phyloP scores from a whole-genome alignment of 169 alveolate species.

The Babesia divergens region DNA sequence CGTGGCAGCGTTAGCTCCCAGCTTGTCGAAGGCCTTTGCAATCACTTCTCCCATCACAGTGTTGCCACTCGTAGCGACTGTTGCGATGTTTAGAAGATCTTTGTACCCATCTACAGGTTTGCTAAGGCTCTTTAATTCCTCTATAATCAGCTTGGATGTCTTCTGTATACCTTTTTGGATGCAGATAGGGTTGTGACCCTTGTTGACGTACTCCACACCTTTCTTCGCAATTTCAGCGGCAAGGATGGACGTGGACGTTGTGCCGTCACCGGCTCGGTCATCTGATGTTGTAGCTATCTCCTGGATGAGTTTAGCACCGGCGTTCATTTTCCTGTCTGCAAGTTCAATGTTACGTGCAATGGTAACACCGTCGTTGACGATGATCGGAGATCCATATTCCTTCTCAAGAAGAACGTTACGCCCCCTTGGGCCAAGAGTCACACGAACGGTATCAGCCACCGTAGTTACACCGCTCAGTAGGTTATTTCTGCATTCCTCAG shows the following conservation, averaged over 20 bases:
- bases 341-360: conserved; percentile 84
- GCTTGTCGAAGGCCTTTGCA: conserved; percentile 83
- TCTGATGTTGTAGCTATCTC: conserved; percentile 86
- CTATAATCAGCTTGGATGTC: conserved; percentile 80
- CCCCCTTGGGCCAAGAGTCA: conserved; percentile 88
- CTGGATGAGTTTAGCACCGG: conserved; percentile 86
- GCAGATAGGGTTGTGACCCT: conserved; percentile 84
- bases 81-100: conserved; percentile 83
- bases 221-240: conserved; percentile 82
- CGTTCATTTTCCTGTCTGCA: conserved; percentile 79
- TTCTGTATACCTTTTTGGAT: conserved; percentile 83
- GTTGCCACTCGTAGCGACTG: conserved; percentile 86
- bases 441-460: conserved; percentile 82
- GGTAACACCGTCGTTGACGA: conserved; percentile 88
- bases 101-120: conserved; percentile 79
- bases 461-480: conserved; percentile 77
- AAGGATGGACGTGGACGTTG: conserved; percentile 86
- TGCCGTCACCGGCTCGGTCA: conserved; percentile 89
- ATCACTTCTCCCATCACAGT: conserved; percentile 83
- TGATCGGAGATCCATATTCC: conserved; percentile 84
- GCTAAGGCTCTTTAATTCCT: conserved; percentile 78
- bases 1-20: conserved; percentile 85
- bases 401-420: conserved; percentile 83
- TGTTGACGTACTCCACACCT: conserved; percentile 84
- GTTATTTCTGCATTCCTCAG: conserved; percentile 81